Conservation (phyloP, 1,139 yeast species). For the Candida sp. region DNA sequence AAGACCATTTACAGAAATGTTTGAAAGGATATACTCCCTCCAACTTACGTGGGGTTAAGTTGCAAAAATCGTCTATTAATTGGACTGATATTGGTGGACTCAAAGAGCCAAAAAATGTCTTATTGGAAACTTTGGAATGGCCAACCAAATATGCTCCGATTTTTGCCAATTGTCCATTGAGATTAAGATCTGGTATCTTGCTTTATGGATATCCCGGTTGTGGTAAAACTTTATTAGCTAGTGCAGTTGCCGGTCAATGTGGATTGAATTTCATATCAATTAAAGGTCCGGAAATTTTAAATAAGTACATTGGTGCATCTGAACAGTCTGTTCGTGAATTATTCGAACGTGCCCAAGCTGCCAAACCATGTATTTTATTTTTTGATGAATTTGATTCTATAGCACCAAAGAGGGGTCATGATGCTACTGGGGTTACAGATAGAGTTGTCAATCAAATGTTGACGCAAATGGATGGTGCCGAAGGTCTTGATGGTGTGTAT, state of each 20-base stretch:
- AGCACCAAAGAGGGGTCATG: slow-evolving; percentile 98
- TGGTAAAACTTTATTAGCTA: slow-evolving; percentile 90
- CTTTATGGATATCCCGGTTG: slow-evolving; percentile 98
- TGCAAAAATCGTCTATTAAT: slow-evolving; percentile 69
- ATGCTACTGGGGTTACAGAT: slow-evolving; percentile 97
- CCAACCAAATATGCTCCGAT: slow-evolving; percentile 96
- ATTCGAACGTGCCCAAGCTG: slow-evolving; percentile 91
- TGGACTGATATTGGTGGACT: slow-evolving; percentile 95
- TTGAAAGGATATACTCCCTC: slow-evolving; percentile 73
- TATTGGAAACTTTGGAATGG: slow-evolving; percentile 93
- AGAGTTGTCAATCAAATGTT: slow-evolving; percentile 95
- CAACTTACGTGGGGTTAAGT: slow-evolving; percentile 79
- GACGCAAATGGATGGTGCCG: slow-evolving; percentile 99
- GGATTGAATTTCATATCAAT: slow-evolving; percentile 92
- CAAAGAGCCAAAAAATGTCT: slow-evolving; percentile 65
- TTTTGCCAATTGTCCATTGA: slow-evolving; percentile 80
- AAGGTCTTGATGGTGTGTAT: slow-evolving; percentile 94
- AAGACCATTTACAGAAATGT: slow-evolving; percentile 51
- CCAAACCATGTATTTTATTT: slow-evolving; percentile 89
- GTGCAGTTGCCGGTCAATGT: slow-evolving; percentile 93
- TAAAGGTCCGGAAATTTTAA: slow-evolving; percentile 94
- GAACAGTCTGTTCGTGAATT: slow-evolving; percentile 93
- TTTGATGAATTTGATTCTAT: slow-evolving; percentile 97
- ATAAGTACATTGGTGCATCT: slow-evolving; percentile 96
- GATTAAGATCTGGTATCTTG: slow-evolving; percentile 85